Conservation (phyloP, 73 alveolate genomes). For the Paramecium biaurelia region DNA sequence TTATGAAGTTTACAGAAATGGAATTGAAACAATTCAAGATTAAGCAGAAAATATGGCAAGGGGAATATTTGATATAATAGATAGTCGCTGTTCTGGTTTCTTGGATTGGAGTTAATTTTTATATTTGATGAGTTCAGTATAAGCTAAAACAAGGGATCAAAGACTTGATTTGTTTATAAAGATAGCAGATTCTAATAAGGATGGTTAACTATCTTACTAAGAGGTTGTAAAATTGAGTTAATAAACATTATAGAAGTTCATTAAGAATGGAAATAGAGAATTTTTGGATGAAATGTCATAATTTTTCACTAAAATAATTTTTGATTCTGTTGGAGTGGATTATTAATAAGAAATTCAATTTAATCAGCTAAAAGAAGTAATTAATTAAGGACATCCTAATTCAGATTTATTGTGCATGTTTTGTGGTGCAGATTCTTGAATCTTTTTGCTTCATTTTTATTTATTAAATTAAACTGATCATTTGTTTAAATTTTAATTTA, state of each 20-base stretch:
- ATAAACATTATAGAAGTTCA: not conserved
- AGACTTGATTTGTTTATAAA: slow-evolving; percentile 38
- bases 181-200: slow-evolving; percentile 27
- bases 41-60: slow-evolving; percentile 39
- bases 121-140: slow-evolving; percentile 35
- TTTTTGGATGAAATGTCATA: not conserved
- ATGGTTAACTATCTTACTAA: not conserved
- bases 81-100: not conserved
- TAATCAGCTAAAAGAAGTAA: slow-evolving; percentile 1
- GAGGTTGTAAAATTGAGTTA: not conserved
- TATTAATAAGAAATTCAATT: not conserved
- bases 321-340: not conserved
- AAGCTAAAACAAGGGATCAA: slow-evolving; percentile 47
- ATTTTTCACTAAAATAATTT: not conserved
- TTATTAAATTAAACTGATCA: slow-evolving; percentile 41
- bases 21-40: slow-evolving; percentile 24
- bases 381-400: slow-evolving; percentile 17
- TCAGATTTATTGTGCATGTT: slow-evolving; percentile 41
- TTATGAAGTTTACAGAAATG: slow-evolving; percentile 17
- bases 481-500: too few relatives aligned
- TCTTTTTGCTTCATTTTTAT: not conserved
- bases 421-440: slow-evolving; percentile 48
- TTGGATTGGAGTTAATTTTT: slow-evolving; percentile 41
- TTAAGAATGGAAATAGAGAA: not conserved
- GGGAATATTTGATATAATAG: slow-evolving; percentile 36